Percentiles rank a stretch among this genome's conserved stretches.
Evolutionary conservation across 140 eudicot species (phyloP).

Genomic region (Senecio squalidus): DNA sequence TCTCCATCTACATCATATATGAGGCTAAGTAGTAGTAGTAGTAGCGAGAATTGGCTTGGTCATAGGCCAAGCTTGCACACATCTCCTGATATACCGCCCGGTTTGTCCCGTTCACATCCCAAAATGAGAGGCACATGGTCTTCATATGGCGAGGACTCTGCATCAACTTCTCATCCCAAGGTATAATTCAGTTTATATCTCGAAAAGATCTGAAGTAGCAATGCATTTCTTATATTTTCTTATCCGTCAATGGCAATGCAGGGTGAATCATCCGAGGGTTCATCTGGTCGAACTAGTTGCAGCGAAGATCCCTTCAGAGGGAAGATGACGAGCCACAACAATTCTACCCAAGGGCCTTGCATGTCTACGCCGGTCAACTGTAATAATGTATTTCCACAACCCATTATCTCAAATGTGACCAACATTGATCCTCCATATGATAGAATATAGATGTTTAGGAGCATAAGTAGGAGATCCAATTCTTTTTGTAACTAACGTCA

Average conservation of each 20-base stretch:
- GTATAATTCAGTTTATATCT: constrained; percentile 13
- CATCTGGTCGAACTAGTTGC: constrained; percentile 23
- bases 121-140: constrained; percentile 17
- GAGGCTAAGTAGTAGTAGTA: constrained; percentile 25
- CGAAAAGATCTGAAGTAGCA: not conserved
- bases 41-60: constrained; percentile 31
- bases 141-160: constrained; percentile 18
- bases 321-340: constrained; percentile 22
- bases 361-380: constrained; percentile 14
- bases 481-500: constrained; percentile 20
- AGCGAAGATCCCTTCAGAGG: constrained; percentile 28
- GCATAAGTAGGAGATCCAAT: constrained; percentile 18
- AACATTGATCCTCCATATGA: constrained; percentile 16
- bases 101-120: too few relatives aligned
- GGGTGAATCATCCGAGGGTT: constrained; percentile 23
- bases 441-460: constrained; percentile 9
- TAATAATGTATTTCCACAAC: constrained; percentile 19
- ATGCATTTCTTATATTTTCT: too few relatives aligned
- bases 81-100: constrained; percentile 21
- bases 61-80: constrained; percentile 19
- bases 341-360: constrained; percentile 19
- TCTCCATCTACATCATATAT: constrained; percentile 35
- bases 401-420: constrained; percentile 12
- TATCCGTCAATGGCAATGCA: constrained; percentile 9
- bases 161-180: constrained; percentile 25